Evolutionary conservation across 2,329 filamentous ascomycete genomes (phyloP), one percentile per base, ranked within the genome.

Genomic region (Plenodomus tracheiphilus): DNA sequence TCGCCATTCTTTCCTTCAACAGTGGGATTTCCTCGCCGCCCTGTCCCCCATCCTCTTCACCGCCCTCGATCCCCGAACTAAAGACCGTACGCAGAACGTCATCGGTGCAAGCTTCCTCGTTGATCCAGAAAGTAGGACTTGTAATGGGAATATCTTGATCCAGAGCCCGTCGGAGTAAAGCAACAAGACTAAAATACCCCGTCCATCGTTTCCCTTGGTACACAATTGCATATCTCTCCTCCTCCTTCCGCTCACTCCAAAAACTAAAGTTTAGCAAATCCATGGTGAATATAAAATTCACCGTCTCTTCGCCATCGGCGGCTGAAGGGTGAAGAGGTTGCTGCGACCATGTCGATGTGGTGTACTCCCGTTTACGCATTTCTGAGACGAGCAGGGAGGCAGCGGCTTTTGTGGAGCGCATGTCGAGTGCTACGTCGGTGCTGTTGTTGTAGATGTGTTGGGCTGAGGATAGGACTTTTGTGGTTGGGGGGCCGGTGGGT

Each of bases 251-350:
- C 43, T 89, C 86, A 13, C 90, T 95, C 94, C 94, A 99, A 72
- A 99, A 99, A 18, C 87, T 95, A 69, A 97, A 99, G 70, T 99
- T 99, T 42, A 99, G 77, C 21, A 99, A 73, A 70, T 99, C 94
- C 91, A 99, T 96, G 17, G 89, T 91, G 70, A 99, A 97, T 63
- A 99, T 93, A 69, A 99, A 97, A 55, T 89, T 87, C 18, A 96
- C 84, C 0, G 91, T 92, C 42, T 74, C 81, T 65, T 90, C 88
- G 66, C 95, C 86, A 66, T 91, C 91, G 36, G 82, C 91, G 36
- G 82, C 65, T 70, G 92, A 88, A 1, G 94, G 94, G 65, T 99
- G 94, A 34, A 99, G 78, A 68, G 94, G 89, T 71, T 97, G 91
- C 64, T 88, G 82, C 13, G 89, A 84, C 94, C 94, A 99, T 8